Conservation (phyloP, 306 rosid species). For the Quercus robur region DNA sequence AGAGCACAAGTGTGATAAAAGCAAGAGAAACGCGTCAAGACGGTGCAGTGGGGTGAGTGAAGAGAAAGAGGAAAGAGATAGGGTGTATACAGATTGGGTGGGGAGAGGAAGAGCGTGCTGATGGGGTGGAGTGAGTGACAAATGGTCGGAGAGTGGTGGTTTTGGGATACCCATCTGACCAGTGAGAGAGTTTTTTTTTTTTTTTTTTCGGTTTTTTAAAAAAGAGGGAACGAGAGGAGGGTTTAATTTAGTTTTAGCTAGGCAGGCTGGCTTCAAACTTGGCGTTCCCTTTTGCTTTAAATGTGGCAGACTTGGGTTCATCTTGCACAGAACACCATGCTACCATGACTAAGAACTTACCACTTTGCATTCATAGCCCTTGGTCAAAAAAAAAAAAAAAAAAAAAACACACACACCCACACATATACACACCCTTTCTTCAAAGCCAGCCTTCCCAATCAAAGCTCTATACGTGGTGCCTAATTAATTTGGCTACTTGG, state of each 20-base stretch:
- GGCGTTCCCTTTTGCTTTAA: conserved; percentile 19
- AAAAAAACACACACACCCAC: not conserved
- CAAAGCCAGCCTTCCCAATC: conserved; percentile 10
- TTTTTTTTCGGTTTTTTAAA: not conserved
- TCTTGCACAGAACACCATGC: conserved; percentile 33
- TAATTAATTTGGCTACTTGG: not conserved
- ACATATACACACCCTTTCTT: not conserved
- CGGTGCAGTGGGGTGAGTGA: not conserved
- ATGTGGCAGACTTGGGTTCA: conserved; percentile 24
- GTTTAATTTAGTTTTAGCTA: not conserved
- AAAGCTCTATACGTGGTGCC: not conserved
- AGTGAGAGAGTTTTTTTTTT: not conserved
- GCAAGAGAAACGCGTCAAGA: conserved; percentile 20
- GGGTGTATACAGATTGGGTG: not conserved
- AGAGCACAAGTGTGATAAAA: conserved; percentile 26
- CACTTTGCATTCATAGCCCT: not conserved
- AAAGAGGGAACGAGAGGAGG: not conserved
- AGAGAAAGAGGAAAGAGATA: not conserved
- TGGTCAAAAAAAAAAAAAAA: not conserved
- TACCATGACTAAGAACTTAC: not conserved
- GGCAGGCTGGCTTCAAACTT: not conserved
- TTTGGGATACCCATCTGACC: conserved; percentile 40
- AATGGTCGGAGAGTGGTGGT: conserved; percentile 37
- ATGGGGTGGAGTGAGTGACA: conserved; percentile 36
- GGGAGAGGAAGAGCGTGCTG: not conserved